Conservation (phyloP, 805 yeast species). For the Metschnikowia drakensbergensis region DNA sequence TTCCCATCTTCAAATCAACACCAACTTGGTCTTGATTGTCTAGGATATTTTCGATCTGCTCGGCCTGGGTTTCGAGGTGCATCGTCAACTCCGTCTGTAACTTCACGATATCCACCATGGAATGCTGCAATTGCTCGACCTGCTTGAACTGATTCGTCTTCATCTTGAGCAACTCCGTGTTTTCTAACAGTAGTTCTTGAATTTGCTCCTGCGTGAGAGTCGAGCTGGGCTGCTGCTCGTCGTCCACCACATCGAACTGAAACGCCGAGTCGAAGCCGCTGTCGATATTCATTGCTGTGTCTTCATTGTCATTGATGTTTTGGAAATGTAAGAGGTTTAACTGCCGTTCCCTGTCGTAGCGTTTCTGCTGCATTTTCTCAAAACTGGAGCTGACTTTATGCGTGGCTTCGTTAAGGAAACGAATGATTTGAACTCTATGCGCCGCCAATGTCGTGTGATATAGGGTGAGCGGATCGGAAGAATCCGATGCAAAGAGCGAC, state of each 20-base stretch:
- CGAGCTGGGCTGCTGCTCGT: constrained; percentile 1
- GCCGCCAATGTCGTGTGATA: constrained; percentile 34
- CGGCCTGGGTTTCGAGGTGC: constrained; percentile 70
- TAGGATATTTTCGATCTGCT: constrained; percentile 57
- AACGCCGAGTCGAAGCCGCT: constrained; percentile 11
- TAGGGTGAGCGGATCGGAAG: constrained; percentile 31
- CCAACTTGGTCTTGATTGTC: constrained; percentile 67
- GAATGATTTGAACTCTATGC: constrained; percentile 48
- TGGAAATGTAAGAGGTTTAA: constrained; percentile 38
- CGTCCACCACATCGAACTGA: constrained; percentile 13
- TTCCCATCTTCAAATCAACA: constrained; percentile 65
- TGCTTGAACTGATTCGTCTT: constrained; percentile 60
- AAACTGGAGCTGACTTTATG: constrained; percentile 43
- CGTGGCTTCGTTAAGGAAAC: constrained; percentile 44
- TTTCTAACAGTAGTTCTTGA: constrained; percentile 56
- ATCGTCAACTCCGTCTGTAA: constrained; percentile 70
- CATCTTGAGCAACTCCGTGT: constrained; percentile 48
- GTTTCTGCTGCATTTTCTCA: constrained; percentile 46
- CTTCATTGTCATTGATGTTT: constrained; percentile 36
- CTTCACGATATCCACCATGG: constrained; percentile 69
- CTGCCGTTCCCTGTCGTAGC: constrained; percentile 41
- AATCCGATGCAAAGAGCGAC: constrained; percentile 26
- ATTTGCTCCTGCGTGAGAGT: constrained; percentile 50
- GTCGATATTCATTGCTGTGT: constrained; percentile 10
- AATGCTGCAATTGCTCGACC: constrained; percentile 55